Percentiles rank a stretch among this genome's conserved stretches.
Conservation (phyloP, 768 basidiomycete species). For the Kockovaella imperatae region DNA sequence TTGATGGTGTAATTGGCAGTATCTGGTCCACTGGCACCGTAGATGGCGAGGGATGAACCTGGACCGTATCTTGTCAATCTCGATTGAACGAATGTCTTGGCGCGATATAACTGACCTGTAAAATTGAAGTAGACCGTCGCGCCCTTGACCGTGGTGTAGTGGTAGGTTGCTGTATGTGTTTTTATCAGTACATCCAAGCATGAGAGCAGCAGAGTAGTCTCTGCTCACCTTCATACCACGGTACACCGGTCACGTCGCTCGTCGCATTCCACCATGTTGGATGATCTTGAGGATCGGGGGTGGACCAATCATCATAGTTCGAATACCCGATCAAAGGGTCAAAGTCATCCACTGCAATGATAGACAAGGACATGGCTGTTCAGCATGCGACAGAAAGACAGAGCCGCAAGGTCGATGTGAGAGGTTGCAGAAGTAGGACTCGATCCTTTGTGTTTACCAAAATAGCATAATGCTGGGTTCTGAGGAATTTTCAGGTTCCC, state of each 20-base stretch:
- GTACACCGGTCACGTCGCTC: slow-evolving; percentile 22
- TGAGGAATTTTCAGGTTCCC: no score
- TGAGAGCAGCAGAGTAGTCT: no score
- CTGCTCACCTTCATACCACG: slow-evolving; percentile 40
- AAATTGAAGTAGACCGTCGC: slow-evolving; percentile 40
- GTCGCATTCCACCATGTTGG: slow-evolving; percentile 35
- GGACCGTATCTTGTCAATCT: no score
- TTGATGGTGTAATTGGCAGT: slow-evolving; percentile 23
- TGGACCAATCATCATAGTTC: slow-evolving; percentile 36
- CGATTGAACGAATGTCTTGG: neutral
- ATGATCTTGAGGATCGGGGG: slow-evolving; percentile 41
- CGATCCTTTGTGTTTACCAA: no score
- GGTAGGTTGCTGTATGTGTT: slow-evolving; percentile 35
- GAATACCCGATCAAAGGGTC: slow-evolving; percentile 36
- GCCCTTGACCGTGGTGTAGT: slow-evolving; percentile 29
- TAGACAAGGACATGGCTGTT: no score
- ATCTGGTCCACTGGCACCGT: slow-evolving; percentile 26
- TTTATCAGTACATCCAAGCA: neutral
- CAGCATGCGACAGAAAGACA: no score
- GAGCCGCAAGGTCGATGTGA: no score
- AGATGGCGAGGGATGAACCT: slow-evolving; percentile 34
- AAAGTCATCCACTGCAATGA: slow-evolving; percentile 36
- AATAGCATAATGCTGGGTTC: no score
- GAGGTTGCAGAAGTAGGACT: no score
- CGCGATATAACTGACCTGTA: slow-evolving; percentile 23